phyloP scores from a whole-genome alignment of 768 basidiomycete species.

The Myochromella boudieri region DNA sequence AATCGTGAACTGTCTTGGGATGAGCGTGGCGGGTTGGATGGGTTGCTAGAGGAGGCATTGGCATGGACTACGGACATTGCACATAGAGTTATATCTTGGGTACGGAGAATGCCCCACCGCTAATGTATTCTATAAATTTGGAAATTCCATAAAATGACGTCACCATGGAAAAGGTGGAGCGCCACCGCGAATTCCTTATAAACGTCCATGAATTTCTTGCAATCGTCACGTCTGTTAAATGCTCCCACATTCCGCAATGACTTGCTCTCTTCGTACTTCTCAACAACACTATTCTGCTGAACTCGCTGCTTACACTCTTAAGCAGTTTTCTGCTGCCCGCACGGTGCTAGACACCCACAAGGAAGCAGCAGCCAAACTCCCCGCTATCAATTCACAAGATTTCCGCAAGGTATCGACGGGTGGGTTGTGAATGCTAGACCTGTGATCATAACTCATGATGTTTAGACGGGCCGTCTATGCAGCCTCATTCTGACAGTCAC shows the following conservation, averaged over 20 bases:
- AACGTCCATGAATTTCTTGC: constrained; percentile 1
- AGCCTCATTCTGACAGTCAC: background rate
- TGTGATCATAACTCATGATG: background rate
- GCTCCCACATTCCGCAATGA: constrained; percentile 1
- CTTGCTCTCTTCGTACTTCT: constrained; percentile 23
- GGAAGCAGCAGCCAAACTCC: constrained; percentile 36
- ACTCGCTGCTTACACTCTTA: constrained; percentile 47
- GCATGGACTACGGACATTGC: constrained; percentile 43
- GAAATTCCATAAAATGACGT: constrained; percentile 5
- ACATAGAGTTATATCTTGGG: constrained; percentile 36
- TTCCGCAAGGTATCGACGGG: no score
- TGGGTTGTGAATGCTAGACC: no score
- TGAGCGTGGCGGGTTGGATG: constrained; percentile 64
- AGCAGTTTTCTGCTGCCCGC: constrained; percentile 42
- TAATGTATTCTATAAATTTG: constrained; percentile 12
- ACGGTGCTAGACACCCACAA: constrained; percentile 30
- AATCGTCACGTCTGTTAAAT: background rate
- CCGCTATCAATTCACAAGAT: constrained; percentile 31
- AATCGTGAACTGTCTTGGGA: constrained; percentile 57
- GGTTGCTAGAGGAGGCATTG: constrained; percentile 62
- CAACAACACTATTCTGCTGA: constrained; percentile 44
- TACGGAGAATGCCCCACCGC: constrained; percentile 34
- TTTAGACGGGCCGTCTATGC: background rate
- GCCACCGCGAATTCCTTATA: constrained; percentile 12
- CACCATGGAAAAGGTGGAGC: constrained; percentile 1